These are phyloP conservation scores for Neurospora intermedia DNA, from an alignment of 495 filamentous ascomycete species.

Conservation along the genomic window DNA sequence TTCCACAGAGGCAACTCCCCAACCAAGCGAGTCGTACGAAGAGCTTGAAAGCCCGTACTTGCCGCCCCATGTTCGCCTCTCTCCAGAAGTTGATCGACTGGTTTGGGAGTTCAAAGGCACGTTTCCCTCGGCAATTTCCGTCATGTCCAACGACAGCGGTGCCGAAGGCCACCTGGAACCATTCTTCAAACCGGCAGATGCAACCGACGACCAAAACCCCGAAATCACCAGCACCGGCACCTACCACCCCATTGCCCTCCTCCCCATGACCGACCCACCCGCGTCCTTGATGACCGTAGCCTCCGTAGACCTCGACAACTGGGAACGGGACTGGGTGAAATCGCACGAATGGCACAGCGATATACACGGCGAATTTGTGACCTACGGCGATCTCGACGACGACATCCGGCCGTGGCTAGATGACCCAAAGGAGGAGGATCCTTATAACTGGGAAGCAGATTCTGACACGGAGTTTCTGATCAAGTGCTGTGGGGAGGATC, in stretches of 20 bases:
- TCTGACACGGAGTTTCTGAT: slow-evolving; percentile 9
- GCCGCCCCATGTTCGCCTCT: slow-evolving; percentile 1
- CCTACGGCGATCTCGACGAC: slow-evolving; percentile 12
- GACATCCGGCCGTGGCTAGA: slow-evolving; percentile 7
- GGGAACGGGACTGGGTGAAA: slow-evolving; percentile 11
- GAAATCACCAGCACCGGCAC: slow-evolving; percentile 1
- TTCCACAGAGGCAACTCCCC: neutral
- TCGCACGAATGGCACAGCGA: slow-evolving; percentile 6
- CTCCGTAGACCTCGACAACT: slow-evolving; percentile 13
- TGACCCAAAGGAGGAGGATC: slow-evolving; percentile 7
- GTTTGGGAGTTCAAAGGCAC: slow-evolving; percentile 13
- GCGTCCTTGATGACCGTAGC: slow-evolving; percentile 4
- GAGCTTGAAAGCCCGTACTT: slow-evolving; percentile 6
- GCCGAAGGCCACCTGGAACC: slow-evolving; percentile 8
- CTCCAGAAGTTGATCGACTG: slow-evolving; percentile 11
- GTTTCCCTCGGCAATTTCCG: slow-evolving; percentile 14
- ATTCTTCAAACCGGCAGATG: slow-evolving; percentile 5
- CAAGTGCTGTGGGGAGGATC: slow-evolving; percentile 6
- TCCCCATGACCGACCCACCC: slow-evolving; percentile 13
- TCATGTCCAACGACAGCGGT: slow-evolving; percentile 8
- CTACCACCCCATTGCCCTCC: slow-evolving; percentile 13
- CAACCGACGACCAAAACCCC: neutral
- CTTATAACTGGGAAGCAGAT: slow-evolving; percentile 8
- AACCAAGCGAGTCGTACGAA: neutral
- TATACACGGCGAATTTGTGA: slow-evolving; percentile 3